Evolutionary conservation across 2,329 filamentous ascomycete species (phyloP), one percentile per base, ranked within the genome.

Genomic region (Hymenoscyphus repandus): DNA sequence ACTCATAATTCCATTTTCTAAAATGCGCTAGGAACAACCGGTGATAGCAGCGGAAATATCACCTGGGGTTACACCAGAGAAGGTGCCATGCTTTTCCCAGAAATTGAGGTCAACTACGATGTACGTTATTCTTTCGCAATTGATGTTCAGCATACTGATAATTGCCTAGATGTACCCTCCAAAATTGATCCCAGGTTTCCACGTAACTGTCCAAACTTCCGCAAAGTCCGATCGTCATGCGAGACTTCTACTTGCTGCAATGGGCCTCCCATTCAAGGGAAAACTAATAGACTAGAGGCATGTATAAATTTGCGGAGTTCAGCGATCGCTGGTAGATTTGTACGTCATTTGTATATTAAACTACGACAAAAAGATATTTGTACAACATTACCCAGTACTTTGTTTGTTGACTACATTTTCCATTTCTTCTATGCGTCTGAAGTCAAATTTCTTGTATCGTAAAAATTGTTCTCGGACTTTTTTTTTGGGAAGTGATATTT

Each of bases 41-140:
- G 93, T 64, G 93, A 99, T 68, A 84, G 83, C 64, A 85, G 86
- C 55, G 93, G 93, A 34, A 96, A 97, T 69, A 78, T 99, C 59
- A 78, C 77, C 9, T 92, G 91, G 68, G 93, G 93, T 59, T 76
- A 99, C 62, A 78, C 77, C 12, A 76, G 85, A 5, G 84, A 89
- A 52, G 82, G 86, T 60, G 82, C 96, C 62, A 82, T 86, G 45
- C 74, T 88, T 58, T 99, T 97, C 72, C 93, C 93, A 0, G 93
- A 99, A 73, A 81, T 99, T 41, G 91, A 96, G 70, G 82, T 90
- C 62, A 96, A 96, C 74, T 96, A 93, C 66, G 89, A 95, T 71
- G 90, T 95, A 72, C 78, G 88, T 79, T 49, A 22, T 13, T 30
- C 9, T 9, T 15, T 5, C 10, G 7, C 22, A 27, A 27, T 27